Evolutionary conservation across 176 grass and related monocot genomes (phyloP).

Genomic region (Echinochloa phyllopogon): DNA sequence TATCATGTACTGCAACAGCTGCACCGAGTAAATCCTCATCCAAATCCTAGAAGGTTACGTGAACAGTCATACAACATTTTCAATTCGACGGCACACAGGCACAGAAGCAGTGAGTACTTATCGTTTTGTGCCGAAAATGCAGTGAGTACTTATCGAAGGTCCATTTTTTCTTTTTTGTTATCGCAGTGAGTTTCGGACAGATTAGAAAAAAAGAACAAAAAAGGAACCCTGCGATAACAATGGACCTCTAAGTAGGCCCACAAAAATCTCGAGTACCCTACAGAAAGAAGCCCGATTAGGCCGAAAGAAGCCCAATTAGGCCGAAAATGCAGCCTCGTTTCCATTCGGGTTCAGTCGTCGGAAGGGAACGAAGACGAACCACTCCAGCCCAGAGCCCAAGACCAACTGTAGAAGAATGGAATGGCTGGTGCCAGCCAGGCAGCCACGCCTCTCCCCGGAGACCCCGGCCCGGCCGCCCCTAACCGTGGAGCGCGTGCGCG

Average conservation of each 20-base stretch:
- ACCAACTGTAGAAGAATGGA: not conserved
- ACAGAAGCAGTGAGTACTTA: not conserved
- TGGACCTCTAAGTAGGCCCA: no score
- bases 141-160: not conserved
- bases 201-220: no score
- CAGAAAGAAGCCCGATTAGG: not conserved
- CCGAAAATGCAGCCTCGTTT: not conserved
- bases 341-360: not conserved
- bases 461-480: no score
- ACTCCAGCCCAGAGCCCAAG: not conserved
- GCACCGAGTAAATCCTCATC: not conserved
- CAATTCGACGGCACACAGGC: not conserved
- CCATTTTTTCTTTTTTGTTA: no score
- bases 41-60: no score
- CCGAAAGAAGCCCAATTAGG: not conserved
- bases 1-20: not conserved
- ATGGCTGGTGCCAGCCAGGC: not conserved
- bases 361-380: not conserved
- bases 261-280: not conserved
- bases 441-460: not conserved
- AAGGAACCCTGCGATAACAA: no score
- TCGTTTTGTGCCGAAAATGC: no score
- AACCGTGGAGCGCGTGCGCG: not conserved
- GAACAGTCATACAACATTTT: not conserved
- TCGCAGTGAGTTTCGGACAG: no score